Evolutionary conservation across 2,329 filamentous ascomycete genomes (phyloP), one percentile per base, ranked within the genome.

Genomic region (Cladophialophora carrionii): DNA sequence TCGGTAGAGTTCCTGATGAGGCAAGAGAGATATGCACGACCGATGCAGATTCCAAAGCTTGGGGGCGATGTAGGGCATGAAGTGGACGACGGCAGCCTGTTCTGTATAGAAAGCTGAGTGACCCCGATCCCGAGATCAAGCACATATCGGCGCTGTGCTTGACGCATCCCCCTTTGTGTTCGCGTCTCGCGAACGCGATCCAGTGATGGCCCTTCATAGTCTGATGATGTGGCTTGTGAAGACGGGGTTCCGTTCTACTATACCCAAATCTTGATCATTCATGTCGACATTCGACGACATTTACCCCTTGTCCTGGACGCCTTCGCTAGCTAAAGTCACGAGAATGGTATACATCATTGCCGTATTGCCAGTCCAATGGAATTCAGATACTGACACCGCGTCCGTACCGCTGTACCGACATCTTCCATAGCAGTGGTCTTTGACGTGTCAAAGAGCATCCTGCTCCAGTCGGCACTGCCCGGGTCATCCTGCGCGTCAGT

Each of bases 361-460:
- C 76, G 76, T 67, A 85, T 73, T 20, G 73, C 75, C 41, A 77
- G 64, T 2, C 82, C 84, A 73, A 87, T 85, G 32, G 76, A 76
- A 32, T 72, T 73, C 65, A 85, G 75, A 74, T 84, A 87, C 22
- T 72, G 68, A 74, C 85, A 87, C 61, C 80, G 78, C 52, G 71
- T 72, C 70, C 71, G 71, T 67, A 82, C 79, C 5, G 72, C 76
- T 2, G 53, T 46, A 32, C 77, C 74, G 17, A 82, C 79, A 17
- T 58, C 71, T 70, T 83, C 81, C 79, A 84, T 84, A 20, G 26
- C 59, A n/a, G 73, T 78, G 4, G 74, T 80, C 7, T 78, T 72
- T 5, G 78, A 77, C 24, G 80, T 83, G 20, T 76, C 71, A 46
- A 83, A 78, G 34, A 80, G 74, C 34, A 85, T 72, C 20, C 81